Evolutionary conservation across 345 rosid species (phyloP).

Genomic region (Hirschfeldia incana): DNA sequence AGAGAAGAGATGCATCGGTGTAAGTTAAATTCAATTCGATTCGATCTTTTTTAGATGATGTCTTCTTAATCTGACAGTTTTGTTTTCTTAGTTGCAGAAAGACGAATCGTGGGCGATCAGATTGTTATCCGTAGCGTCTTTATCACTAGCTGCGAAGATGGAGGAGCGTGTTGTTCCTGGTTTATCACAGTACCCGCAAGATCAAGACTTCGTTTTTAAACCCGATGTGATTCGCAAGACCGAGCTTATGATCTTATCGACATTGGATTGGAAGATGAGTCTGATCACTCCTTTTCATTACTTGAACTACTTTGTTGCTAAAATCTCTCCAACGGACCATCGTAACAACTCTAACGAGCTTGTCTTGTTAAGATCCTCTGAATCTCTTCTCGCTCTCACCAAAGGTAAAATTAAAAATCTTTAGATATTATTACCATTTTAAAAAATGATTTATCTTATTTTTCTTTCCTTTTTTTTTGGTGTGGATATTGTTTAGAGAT

Average conservation of each 20-base stretch:
- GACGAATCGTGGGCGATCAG: conserved; percentile 73
- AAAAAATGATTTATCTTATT: background rate
- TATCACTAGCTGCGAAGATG: conserved; percentile 85
- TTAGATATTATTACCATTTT: background rate
- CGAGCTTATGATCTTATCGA: conserved; percentile 63
- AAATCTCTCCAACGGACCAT: conserved; percentile 32
- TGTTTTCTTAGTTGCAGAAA: conserved; percentile 43
- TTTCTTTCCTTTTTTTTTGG: background rate
- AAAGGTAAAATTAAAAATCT: conserved; percentile 50
- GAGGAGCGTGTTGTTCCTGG: conserved; percentile 69
- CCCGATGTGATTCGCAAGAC: conserved; percentile 57
- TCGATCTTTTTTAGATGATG: no score
- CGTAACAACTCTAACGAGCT: conserved; percentile 35
- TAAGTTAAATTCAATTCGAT: conserved; percentile 36
- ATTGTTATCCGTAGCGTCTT: conserved; percentile 70
- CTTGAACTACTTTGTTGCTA: conserved; percentile 57
- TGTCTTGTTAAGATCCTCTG: conserved; percentile 47
- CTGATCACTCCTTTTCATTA: conserved; percentile 71
- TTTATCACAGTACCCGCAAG: conserved; percentile 53
- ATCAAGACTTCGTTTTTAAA: conserved; percentile 53
- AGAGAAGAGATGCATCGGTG: conserved; percentile 59
- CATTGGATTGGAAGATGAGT: conserved; percentile 80
- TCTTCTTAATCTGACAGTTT: background rate
- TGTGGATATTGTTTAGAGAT: conserved; percentile 48
- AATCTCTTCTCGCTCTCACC: conserved; percentile 47